These are phyloP conservation scores for Tylopilus sp. DNA, from an alignment of 768 basidiomycete genomes.

Conservation along the genomic window DNA sequence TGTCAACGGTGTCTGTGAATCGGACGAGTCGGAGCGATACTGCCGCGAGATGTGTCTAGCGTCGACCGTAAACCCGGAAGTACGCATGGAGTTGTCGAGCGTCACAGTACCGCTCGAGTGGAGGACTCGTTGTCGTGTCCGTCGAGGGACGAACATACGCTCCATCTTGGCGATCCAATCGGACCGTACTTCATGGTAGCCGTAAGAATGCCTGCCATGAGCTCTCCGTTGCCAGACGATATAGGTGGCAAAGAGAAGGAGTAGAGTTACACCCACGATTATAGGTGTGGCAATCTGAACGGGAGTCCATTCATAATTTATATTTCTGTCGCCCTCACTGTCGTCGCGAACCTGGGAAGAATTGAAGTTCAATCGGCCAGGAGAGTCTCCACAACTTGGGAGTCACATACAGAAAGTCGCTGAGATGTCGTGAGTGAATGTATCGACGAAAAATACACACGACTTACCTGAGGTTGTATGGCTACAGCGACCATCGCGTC, in stretches of 20 bases:
- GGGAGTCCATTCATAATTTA: conserved; percentile 23
- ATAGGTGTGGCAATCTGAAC: conserved; percentile 35
- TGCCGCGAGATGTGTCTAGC: conserved; percentile 6
- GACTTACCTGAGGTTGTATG: conserved; percentile 13
- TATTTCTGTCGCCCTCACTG: background rate
- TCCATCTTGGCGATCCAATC: conserved; percentile 14
- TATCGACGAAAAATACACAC: background rate
- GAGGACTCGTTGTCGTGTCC: conserved; percentile 11
- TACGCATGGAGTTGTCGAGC: conserved; percentile 22
- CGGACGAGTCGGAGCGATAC: conserved; percentile 24
- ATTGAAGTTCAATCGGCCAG: background rate
- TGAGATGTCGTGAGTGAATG: conserved; percentile 8
- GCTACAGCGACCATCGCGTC: conserved; percentile 22
- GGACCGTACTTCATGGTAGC: conserved; percentile 12
- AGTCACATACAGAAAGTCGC: conserved; percentile 21
- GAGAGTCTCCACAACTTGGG: background rate
- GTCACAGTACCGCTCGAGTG: conserved; percentile 17
- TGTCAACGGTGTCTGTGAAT: conserved; percentile 29
- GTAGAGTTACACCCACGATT: conserved; percentile 32
- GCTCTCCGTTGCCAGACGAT: conserved; percentile 25
- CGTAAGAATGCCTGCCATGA: conserved; percentile 1
- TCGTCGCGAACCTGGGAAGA: conserved; percentile 16
- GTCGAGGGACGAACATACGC: conserved; percentile 15
- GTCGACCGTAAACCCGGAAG: background rate
- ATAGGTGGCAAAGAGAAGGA: conserved; percentile 19